These are phyloP conservation scores for Thuja plicata DNA, from an alignment of 83 land plant genomes.

Conservation along the genomic window DNA sequence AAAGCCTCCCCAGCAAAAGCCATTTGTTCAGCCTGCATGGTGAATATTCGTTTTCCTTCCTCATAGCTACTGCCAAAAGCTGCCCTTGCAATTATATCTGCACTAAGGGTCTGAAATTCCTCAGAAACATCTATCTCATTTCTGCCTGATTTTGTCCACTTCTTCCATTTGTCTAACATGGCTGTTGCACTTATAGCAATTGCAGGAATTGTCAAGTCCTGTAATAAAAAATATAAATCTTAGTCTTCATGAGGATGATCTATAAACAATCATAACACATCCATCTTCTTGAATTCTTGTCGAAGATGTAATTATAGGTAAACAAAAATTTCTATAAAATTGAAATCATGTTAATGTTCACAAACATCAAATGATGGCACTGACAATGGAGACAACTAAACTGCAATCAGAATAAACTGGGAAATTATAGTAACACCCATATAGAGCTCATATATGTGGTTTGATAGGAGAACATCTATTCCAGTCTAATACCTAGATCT, in stretches of 20 bases:
- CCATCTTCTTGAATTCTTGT: neutral
- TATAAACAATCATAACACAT: neutral
- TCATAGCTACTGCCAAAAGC: slow-evolving; percentile 73
- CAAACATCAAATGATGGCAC: neutral
- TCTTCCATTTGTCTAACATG: slow-evolving; percentile 49
- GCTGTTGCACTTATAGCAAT: slow-evolving; percentile 40
- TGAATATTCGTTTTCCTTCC: slow-evolving; percentile 60
- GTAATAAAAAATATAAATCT: neutral
- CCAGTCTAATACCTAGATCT: neutral
- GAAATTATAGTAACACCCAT: neutral
- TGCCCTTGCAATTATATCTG: slow-evolving; percentile 65
- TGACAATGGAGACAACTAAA: neutral
- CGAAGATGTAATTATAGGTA: neutral
- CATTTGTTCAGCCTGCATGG: slow-evolving; percentile 58
- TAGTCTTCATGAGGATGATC: neutral
- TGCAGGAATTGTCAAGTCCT: slow-evolving; percentile 39
- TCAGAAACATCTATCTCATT: slow-evolving; percentile 67
- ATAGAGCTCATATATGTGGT: neutral
- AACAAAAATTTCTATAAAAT: neutral
- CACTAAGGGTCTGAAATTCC: slow-evolving; percentile 55
- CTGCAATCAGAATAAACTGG: neutral
- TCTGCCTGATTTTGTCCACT: slow-evolving; percentile 25
- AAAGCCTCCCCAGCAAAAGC: slow-evolving; percentile 51
- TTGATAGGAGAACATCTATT: neutral
- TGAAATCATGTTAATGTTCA: neutral